These are phyloP conservation scores for Vitis riparia DNA, from an alignment of 164 flowering plant species.

Conservation along the genomic window DNA sequence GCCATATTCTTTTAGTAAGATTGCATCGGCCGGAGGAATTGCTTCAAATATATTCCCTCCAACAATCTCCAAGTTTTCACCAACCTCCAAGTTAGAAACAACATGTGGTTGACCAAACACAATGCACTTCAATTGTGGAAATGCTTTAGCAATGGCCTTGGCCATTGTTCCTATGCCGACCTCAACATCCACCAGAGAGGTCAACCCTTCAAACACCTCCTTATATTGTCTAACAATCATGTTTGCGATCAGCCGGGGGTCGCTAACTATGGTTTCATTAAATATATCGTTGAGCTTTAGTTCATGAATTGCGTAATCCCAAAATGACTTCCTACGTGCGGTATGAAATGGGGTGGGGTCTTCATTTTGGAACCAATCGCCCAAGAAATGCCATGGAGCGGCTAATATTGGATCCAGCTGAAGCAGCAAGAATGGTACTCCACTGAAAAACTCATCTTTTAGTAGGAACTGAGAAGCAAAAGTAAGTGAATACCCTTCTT, in stretches of 20 bases:
- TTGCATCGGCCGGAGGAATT: slow-evolving; percentile 30
- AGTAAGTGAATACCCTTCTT: slow-evolving; percentile 32
- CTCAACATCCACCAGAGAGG: slow-evolving; percentile 27
- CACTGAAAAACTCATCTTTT: slow-evolving; percentile 19
- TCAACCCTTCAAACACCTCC: slow-evolving; percentile 22
- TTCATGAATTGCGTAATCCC: slow-evolving; percentile 13
- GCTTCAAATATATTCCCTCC: slow-evolving; percentile 36
- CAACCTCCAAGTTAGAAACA: slow-evolving; percentile 17
- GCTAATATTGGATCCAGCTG: slow-evolving; percentile 28
- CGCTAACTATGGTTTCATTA: slow-evolving; percentile 21
- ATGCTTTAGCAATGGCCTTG: slow-evolving; percentile 20
- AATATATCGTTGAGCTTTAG: slow-evolving; percentile 3
- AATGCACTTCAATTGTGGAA: slow-evolving; percentile 21
- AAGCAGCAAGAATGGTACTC: slow-evolving; percentile 13
- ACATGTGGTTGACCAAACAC: slow-evolving; percentile 36
- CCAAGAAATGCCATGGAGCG: slow-evolving; percentile 17
- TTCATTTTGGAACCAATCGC: slow-evolving; percentile 23
- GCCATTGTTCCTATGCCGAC: slow-evolving; percentile 23
- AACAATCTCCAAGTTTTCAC: slow-evolving; percentile 16
- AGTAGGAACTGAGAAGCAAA: slow-evolving; percentile 31
- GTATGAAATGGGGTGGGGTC: slow-evolving; percentile 22
- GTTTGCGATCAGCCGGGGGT: slow-evolving; percentile 6
- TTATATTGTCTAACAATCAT: slow-evolving; percentile 12
- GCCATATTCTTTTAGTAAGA: slow-evolving; percentile 23
- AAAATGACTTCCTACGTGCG: slow-evolving; percentile 17